Conservation (phyloP, 495 filamentous ascomycete genomes). For the Aspergillus kassunensis region DNA sequence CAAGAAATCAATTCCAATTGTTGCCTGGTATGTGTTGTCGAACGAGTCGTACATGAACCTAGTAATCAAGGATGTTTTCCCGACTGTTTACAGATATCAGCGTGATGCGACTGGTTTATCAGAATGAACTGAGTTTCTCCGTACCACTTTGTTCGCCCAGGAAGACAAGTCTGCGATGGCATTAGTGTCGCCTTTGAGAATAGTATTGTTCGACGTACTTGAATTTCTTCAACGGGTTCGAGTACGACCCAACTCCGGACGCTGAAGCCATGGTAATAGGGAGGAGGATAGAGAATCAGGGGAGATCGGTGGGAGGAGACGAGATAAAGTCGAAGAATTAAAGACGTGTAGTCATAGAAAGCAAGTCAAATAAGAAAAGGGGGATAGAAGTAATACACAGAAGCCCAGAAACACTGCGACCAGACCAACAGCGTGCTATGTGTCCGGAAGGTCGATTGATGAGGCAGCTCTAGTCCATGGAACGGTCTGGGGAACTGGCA, state of each 20-base stretch:
- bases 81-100: slow-evolving; percentile 56
- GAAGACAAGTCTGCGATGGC: slow-evolving; percentile 73
- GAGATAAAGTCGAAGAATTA: not conserved
- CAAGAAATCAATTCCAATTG: slow-evolving; percentile 98
- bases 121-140: slow-evolving; percentile 16
- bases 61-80: slow-evolving; percentile 97
- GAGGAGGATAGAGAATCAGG: slow-evolving; percentile 20
- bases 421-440: slow-evolving; percentile 2
- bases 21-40: slow-evolving; percentile 99
- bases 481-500: slow-evolving; percentile 8
- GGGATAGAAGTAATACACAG: not conserved
- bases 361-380: not conserved
- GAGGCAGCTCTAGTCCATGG: not conserved
- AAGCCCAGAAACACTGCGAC: slow-evolving; percentile 1
- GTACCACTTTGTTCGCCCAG: slow-evolving; percentile 97
- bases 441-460: slow-evolving; percentile 4
- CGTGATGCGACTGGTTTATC: not conserved
- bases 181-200: slow-evolving; percentile 11
- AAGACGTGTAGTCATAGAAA: not conserved
- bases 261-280: slow-evolving; percentile 50
- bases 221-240: slow-evolving; percentile 99
- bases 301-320: slow-evolving; percentile 10
- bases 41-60: slow-evolving; percentile 99
- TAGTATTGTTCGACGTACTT: slow-evolving; percentile 58
- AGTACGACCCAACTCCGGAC: slow-evolving; percentile 78